These are phyloP conservation scores for Chlorociboria aeruginascens DNA, from an alignment of 495 filamentous ascomycete genomes.

Conservation along the genomic window DNA sequence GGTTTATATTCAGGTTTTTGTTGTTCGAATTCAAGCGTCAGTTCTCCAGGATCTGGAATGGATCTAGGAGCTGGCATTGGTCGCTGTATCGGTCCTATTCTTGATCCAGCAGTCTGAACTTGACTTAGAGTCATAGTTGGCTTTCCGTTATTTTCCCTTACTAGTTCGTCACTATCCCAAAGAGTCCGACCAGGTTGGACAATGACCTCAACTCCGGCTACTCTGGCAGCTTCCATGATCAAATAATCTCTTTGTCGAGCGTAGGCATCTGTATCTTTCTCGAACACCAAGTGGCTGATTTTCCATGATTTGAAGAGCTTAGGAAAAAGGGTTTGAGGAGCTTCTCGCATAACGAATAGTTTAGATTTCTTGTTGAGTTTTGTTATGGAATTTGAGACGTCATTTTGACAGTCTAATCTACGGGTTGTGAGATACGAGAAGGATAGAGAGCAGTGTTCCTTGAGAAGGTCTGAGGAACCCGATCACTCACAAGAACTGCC, in stretches of 20 bases:
- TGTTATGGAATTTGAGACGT: conserved; percentile 48
- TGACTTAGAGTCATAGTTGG: conserved; percentile 59
- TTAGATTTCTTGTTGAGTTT: conserved; percentile 51
- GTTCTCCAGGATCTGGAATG: conserved; percentile 49
- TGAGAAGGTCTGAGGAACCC: neutral
- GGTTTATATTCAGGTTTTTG: conserved; percentile 27
- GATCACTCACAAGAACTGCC: conserved; percentile 42
- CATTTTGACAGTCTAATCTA: conserved; percentile 51
- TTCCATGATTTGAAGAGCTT: conserved; percentile 58
- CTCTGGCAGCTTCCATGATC: conserved; percentile 40
- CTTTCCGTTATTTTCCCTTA: conserved; percentile 48
- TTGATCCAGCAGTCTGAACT: conserved; percentile 35
- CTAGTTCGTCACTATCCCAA: conserved; percentile 54
- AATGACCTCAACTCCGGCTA: conserved; percentile 53
- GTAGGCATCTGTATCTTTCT: conserved; percentile 63
- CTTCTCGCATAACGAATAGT: conserved; percentile 54
- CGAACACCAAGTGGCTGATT: conserved; percentile 59
- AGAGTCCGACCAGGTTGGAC: conserved; percentile 46
- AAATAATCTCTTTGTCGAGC: conserved; percentile 44
- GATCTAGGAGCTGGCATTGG: conserved; percentile 41
- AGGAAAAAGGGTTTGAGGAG: conserved; percentile 50
- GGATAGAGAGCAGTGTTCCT: neutral
- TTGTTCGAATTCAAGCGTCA: conserved; percentile 41
- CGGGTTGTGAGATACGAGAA: conserved; percentile 2
- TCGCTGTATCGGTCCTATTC: conserved; percentile 37